Percentiles rank a stretch among this genome's conserved stretches.
Evolutionary conservation across 345 rosid genomes (phyloP).

Genomic region (Citrus inodora): DNA sequence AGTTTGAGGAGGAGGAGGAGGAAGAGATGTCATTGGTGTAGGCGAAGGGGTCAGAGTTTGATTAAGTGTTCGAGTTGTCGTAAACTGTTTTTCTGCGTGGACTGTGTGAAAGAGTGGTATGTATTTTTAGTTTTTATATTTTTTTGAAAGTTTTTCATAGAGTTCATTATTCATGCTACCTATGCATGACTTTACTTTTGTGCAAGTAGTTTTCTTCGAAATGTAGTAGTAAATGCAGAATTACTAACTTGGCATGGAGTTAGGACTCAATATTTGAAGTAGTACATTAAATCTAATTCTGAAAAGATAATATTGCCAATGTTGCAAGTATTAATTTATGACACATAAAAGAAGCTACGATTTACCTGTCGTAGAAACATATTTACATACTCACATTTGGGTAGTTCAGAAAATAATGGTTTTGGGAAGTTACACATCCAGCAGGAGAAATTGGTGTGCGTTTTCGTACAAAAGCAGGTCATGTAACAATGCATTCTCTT

Average conservation of each 20-base stretch:
- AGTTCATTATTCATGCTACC: background rate
- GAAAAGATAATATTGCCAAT: background rate
- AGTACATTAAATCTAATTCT: background rate
- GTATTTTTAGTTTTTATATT: constrained; percentile 14
- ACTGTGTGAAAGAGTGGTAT: constrained; percentile 68
- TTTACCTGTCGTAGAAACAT: background rate
- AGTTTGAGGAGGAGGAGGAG: constrained; percentile 42
- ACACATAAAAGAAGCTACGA: background rate
- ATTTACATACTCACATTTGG: background rate
- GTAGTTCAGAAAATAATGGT: background rate
- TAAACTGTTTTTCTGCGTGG: constrained; percentile 64
- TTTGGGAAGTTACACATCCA: background rate
- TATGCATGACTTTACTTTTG: background rate
- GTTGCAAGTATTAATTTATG: background rate
- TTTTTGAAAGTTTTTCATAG: background rate
- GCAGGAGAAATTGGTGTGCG: background rate
- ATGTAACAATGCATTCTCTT: background rate
- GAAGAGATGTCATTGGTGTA: constrained; percentile 90
- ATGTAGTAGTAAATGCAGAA: background rate
- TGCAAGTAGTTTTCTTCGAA: background rate
- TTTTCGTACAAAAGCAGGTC: background rate
- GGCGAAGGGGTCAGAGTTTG: constrained; percentile 50
- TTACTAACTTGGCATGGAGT: background rate
- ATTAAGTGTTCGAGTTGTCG: constrained; percentile 68
- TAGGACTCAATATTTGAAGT: background rate